Conservation (phyloP, 257 asterid species). For the Fraxinus pennsylvanica region DNA sequence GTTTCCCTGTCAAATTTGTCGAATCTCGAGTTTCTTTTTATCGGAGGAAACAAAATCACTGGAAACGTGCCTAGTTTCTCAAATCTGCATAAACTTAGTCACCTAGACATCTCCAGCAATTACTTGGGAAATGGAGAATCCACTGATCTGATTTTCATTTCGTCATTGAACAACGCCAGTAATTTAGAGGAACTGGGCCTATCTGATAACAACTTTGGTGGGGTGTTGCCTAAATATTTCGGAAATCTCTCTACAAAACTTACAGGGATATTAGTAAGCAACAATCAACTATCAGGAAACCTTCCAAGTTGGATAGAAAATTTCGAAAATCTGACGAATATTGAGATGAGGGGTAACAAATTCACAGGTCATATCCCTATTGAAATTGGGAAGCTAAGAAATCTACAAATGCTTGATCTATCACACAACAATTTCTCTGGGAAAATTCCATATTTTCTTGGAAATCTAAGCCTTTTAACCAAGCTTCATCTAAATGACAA, state of each 20-base stretch:
- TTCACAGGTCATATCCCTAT: conserved; percentile 19
- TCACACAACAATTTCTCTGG: conserved; percentile 19
- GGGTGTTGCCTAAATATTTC: conserved; percentile 22
- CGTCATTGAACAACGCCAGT: conserved; percentile 17
- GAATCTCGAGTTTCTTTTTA: not conserved
- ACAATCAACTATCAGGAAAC: conserved; percentile 23
- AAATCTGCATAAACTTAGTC: conserved; percentile 2
- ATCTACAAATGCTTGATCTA: conserved; percentile 20
- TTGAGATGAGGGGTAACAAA: conserved; percentile 12
- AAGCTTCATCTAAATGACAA: conserved; percentile 15
- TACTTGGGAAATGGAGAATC: conserved; percentile 20
- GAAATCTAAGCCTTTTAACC: conserved; percentile 15
- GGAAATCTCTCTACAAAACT: conserved; percentile 20
- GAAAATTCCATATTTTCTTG: conserved; percentile 20
- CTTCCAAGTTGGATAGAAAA: conserved; percentile 19
- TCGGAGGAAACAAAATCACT: conserved; percentile 1
- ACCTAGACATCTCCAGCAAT: conserved; percentile 7
- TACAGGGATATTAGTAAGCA: not conserved
- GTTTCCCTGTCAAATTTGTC: conserved; percentile 24
- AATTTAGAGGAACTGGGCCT: conserved; percentile 10
- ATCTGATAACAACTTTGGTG: conserved; percentile 21
- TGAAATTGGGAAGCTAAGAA: conserved; percentile 14
- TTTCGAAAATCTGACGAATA: conserved; percentile 8
- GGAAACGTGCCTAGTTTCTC: conserved; percentile 21
- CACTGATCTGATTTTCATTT: conserved; percentile 24